Percentiles rank a stretch among this genome's conserved stretches.
Conservation (phyloP, 805 yeast species). For the Maudiozyma saulgeensis region DNA sequence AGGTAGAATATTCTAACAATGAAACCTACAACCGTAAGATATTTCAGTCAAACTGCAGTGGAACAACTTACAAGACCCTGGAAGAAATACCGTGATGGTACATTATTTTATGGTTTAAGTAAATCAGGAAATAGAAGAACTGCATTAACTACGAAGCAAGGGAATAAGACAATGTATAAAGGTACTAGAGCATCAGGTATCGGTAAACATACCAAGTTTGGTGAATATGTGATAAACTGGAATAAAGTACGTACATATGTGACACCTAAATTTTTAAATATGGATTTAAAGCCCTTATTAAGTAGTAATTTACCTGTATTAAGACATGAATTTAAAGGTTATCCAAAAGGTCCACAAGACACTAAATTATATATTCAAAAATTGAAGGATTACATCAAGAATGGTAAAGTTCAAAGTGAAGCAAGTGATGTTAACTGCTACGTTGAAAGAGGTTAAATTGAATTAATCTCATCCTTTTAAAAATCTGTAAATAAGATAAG, state of each 20-base stretch:
- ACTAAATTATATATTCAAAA: conserved; percentile 64
- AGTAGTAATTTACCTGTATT: conserved; percentile 65
- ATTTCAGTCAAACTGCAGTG: conserved; percentile 39
- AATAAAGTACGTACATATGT: conserved; percentile 82
- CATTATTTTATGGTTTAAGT: conserved; percentile 68
- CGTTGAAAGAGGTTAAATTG: conserved; percentile 21
- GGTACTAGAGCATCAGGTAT: conserved; percentile 95
- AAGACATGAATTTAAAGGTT: conserved; percentile 61
- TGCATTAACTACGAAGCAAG: conserved; percentile 83
- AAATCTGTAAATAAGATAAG: conserved; percentile 1
- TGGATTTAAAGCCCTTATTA: conserved; percentile 62
- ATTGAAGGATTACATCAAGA: conserved; percentile 63
- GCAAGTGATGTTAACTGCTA: conserved; percentile 22
- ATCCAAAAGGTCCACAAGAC: conserved; percentile 59
- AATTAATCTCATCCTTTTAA: background rate
- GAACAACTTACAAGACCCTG: conserved; percentile 70
- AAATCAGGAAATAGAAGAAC: conserved; percentile 78
- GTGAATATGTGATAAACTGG: conserved; percentile 74
- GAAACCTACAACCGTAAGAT: conserved; percentile 41
- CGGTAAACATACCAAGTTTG: conserved; percentile 68
- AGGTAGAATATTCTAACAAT: conserved; percentile 19
- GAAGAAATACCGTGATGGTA: conserved; percentile 77
- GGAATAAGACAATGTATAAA: conserved; percentile 87
- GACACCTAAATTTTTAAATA: conserved; percentile 47
- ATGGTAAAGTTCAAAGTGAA: conserved; percentile 44